These are phyloP conservation scores for Trichoderma sp. DNA, from an alignment of 2,329 filamentous ascomycete genomes.

Conservation along the genomic window DNA sequence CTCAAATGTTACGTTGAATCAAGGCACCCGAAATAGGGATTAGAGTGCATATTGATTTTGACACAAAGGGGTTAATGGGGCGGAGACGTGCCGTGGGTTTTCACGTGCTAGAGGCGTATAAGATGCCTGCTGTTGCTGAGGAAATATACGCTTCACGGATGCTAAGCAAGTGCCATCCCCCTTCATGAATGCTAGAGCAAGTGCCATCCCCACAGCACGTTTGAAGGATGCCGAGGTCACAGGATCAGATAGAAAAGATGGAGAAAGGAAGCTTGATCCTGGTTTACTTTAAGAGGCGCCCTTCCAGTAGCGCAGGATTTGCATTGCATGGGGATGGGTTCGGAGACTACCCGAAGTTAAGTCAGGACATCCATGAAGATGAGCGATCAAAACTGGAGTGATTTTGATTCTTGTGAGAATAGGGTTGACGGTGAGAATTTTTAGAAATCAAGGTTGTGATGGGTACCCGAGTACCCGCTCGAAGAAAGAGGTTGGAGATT, in stretches of 20 bases:
- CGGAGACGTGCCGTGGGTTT: neutral
- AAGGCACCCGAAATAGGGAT: neutral
- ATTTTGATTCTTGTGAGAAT: neutral
- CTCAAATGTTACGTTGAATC: neutral
- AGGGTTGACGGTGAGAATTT: neutral
- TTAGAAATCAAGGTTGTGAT: neutral
- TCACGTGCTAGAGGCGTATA: neutral
- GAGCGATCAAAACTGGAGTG: neutral
- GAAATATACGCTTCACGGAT: neutral
- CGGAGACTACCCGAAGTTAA: neutral
- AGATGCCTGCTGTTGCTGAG: neutral
- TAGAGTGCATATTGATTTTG: neutral
- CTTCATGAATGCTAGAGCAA: neutral
- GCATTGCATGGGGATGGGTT: neutral
- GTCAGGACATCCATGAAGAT: neutral
- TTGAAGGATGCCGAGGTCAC: neutral
- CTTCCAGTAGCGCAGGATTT: neutral
- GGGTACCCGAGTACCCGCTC: neutral
- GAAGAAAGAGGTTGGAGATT: neutral
- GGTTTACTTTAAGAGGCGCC: neutral
- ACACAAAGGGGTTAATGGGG: neutral
- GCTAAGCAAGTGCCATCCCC: neutral
- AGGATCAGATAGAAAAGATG: neutral
- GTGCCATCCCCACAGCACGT: neutral
- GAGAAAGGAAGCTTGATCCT: neutral